Conservation (phyloP, 164 flowering plant genomes). For the Nymphaea colorata region DNA sequence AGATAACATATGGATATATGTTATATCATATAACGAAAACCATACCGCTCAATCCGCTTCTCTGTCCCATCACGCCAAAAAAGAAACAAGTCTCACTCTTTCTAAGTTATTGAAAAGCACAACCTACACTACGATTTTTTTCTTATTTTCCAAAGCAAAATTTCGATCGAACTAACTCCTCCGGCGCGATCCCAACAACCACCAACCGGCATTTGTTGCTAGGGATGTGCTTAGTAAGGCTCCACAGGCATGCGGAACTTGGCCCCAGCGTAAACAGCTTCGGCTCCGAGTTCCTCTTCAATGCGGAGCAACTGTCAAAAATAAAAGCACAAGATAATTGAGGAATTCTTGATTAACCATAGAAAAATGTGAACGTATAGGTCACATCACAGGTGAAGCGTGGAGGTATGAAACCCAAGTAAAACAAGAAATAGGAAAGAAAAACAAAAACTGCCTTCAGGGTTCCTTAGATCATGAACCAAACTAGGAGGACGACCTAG, state of each 20-base stretch:
- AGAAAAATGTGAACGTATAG: neutral
- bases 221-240: slow-evolving; percentile 24
- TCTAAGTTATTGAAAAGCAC: too few relatives aligned
- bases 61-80: too few relatives aligned
- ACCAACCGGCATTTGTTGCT: slow-evolving; percentile 6
- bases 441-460: neutral
- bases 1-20: too few relatives aligned
- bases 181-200: neutral
- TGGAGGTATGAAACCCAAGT: neutral
- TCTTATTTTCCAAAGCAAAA: neutral
- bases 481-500: too few relatives aligned
- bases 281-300: slow-evolving; percentile 46
- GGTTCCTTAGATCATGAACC: neutral
- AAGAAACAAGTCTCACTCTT: too few relatives aligned
- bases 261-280: slow-evolving; percentile 43
- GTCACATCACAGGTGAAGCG: neutral
- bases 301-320: slow-evolving; percentile 40
- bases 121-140: too few relatives aligned
- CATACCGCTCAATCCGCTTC: too few relatives aligned
- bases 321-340: slow-evolving; percentile 1
- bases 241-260: slow-evolving; percentile 40
- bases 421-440: neutral
- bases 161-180: neutral
- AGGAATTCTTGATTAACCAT: neutral
- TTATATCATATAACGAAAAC: too few relatives aligned